Evolutionary conservation across 345 rosid species (phyloP).

Genomic region (Eucalyptus cloeziana): DNA sequence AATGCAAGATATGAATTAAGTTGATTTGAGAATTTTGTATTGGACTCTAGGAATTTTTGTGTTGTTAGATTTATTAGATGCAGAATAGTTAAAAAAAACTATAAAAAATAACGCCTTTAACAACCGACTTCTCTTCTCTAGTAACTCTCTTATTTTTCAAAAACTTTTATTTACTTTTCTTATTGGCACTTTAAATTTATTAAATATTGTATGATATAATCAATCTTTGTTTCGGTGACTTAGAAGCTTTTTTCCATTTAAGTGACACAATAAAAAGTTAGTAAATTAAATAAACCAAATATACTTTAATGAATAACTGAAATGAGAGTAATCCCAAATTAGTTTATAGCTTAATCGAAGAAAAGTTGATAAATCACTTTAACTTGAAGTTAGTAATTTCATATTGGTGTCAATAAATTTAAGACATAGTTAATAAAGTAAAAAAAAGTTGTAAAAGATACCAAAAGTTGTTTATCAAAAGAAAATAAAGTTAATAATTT

Average conservation of each 20-base stretch:
- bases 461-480: no score
- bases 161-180: not conserved
- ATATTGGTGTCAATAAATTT: no score
- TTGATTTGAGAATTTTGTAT: not conserved
- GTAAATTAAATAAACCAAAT: not conserved
- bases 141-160: not conserved
- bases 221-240: not conserved
- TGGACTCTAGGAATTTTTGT: not conserved
- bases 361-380: not conserved
- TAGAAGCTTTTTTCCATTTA: not conserved
- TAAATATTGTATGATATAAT: not conserved
- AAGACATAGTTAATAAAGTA: no score
- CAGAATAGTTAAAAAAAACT: constrained; percentile 6
- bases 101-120: not conserved
- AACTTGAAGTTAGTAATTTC: not conserved
- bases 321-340: not conserved
- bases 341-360: not conserved
- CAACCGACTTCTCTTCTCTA: not conserved
- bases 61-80: constrained; percentile 5
- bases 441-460: no score
- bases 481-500: no score
- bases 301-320: not conserved
- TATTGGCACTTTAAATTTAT: not conserved
- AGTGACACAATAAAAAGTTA: not conserved
- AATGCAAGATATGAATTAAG: not conserved